A percentile compares a stretch with the other conserved stretches of the same genome.
These are phyloP conservation scores for Planoprotostelium fungivorum DNA, from an alignment of 78 protist species.

Conservation along the genomic window DNA sequence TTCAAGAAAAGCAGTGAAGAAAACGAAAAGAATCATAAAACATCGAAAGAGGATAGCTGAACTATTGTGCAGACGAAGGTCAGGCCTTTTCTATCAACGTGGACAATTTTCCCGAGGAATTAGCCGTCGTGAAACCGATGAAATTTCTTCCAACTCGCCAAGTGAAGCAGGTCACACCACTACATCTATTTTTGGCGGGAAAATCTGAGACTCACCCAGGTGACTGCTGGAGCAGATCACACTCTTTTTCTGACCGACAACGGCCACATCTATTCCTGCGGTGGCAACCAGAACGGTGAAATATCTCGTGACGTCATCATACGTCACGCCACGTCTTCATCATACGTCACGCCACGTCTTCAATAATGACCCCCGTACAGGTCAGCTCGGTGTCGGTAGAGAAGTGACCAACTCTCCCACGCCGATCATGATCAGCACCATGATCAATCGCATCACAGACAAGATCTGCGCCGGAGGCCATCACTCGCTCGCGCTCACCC, in stretches of 20 bases:
- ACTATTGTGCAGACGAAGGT: neutral
- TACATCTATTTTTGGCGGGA: neutral
- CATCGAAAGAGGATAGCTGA: too few relatives aligned
- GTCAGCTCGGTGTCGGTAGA: neutral
- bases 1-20: neutral
- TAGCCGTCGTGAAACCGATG: neutral
- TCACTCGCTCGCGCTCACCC: neutral
- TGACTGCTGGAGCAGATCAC: neutral
- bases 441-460: neutral
- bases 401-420: neutral
- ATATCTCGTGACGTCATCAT: neutral
- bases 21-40: too few relatives aligned
- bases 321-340: too few relatives aligned
- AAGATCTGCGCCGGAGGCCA: neutral
- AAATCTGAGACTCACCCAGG: neutral
- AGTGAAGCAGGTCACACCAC: neutral
- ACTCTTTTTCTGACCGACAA: neutral
- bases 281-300: neutral
- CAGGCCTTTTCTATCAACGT: neutral
- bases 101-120: neutral
- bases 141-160: neutral
- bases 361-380: too few relatives aligned
- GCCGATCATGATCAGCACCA: neutral
- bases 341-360: too few relatives aligned
- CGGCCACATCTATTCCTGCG: neutral